Conservation (phyloP, 352 stramenopile species). For the Thalassiosira hispida region DNA sequence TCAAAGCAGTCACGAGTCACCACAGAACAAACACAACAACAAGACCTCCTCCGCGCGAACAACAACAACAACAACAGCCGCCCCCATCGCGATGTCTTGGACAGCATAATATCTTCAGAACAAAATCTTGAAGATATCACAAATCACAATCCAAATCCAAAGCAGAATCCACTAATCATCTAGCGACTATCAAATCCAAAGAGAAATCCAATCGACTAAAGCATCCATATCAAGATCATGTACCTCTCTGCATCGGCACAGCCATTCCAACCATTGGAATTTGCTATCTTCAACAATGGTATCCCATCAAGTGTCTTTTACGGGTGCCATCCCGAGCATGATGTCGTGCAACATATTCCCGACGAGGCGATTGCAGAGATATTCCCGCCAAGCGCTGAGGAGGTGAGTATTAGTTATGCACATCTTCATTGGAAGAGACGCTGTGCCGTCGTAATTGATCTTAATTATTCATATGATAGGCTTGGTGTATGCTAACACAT, state of each 20-base stretch:
- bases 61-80: no score
- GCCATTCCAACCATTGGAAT: slow-evolving; percentile 38
- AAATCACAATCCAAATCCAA: no score
- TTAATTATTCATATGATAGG: no score
- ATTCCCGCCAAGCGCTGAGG: slow-evolving; percentile 45
- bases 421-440: no score
- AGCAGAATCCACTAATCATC: no score
- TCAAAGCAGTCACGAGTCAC: no score
- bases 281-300: slow-evolving; percentile 69
- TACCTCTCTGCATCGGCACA: slow-evolving; percentile 15
- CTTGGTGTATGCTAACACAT: neutral
- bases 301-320: slow-evolving; percentile 52
- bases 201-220: neutral
- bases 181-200: slow-evolving; percentile 4
- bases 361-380: slow-evolving; percentile 71
- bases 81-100: no score
- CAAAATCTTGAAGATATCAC: no score
- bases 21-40: no score
- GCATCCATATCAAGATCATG: neutral
- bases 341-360: slow-evolving; percentile 63
- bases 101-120: no score
- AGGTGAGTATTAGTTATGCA: slow-evolving; percentile 15
- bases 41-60: no score
- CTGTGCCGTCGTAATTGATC: no score
- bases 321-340: slow-evolving; percentile 46